These are phyloP conservation scores for Calamus simplicifolius DNA, from an alignment of 176 grass and related monocot species.

Conservation along the genomic window DNA sequence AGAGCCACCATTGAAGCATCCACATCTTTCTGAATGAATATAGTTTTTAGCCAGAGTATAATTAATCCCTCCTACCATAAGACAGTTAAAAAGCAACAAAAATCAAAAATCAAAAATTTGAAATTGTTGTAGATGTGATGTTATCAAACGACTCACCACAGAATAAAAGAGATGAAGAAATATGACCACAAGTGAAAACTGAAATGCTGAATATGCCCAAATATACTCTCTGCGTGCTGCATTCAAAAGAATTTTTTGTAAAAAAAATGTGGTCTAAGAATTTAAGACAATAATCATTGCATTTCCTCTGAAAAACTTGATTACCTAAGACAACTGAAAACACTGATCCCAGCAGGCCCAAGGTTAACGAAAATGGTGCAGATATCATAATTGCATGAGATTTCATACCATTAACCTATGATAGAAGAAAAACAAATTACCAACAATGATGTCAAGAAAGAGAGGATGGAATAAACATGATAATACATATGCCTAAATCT, in stretches of 20 bases:
- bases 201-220: conserved; percentile 17
- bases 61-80: no score
- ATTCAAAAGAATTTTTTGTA: neutral
- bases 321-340: conserved; percentile 13
- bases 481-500: neutral
- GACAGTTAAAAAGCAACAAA: no score
- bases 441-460: neutral
- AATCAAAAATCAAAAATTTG: no score
- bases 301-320: neutral
- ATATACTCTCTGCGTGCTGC: conserved; percentile 15
- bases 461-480: neutral
- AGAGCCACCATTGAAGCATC: no score
- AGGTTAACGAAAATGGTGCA: conserved; percentile 25
- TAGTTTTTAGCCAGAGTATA: no score
- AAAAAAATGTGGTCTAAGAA: neutral
- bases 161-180: conserved; percentile 16
- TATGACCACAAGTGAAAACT: conserved; percentile 14
- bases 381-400: conserved; percentile 17
- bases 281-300: neutral
- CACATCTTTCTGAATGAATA: no score
- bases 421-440: neutral
- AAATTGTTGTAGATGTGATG: neutral
- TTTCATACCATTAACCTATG: conserved; percentile 16
- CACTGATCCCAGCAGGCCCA: conserved; percentile 21
- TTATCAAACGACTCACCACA: conserved; percentile 12